Evolutionary conservation across 768 basidiomycete species (phyloP).

Genomic region (Serendipita sp.): DNA sequence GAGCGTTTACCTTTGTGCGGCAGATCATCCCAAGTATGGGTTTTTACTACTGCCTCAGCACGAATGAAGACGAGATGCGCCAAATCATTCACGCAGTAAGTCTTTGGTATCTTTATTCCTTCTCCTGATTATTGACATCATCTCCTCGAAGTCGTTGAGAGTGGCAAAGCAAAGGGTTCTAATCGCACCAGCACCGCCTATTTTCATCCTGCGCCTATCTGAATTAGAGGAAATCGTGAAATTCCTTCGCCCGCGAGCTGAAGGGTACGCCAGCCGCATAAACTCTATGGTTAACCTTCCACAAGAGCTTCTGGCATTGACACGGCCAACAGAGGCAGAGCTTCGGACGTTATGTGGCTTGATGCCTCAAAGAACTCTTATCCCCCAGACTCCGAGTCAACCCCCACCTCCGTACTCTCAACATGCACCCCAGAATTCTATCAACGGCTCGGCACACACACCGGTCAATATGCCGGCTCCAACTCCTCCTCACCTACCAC

Average conservation of each 20-base stretch:
- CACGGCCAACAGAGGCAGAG: neutral
- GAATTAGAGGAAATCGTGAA: neutral
- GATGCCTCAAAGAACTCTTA: neutral
- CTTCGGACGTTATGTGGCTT: neutral
- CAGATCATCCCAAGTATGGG: neutral
- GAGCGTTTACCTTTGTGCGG: neutral
- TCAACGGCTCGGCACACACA: neutral
- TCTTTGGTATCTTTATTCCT: neutral
- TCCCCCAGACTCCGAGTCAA: neutral
- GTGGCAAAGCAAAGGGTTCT: neutral
- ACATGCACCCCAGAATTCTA: neutral
- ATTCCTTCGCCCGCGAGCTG: neutral
- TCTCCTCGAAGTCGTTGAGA: neutral
- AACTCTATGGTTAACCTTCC: neutral
- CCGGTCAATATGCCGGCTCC: neutral
- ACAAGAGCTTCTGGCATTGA: neutral
- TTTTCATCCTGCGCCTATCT: neutral
- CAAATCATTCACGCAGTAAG: neutral
- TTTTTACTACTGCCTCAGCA: neutral
- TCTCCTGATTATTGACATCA: no score
- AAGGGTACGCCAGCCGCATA: neutral
- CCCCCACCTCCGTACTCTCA: neutral
- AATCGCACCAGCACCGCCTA: neutral
- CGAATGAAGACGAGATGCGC: neutral
- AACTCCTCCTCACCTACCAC: neutral